phyloP scores from a whole-genome alignment of 1,139 yeast genomes.

The Pneumocystis canis region DNA sequence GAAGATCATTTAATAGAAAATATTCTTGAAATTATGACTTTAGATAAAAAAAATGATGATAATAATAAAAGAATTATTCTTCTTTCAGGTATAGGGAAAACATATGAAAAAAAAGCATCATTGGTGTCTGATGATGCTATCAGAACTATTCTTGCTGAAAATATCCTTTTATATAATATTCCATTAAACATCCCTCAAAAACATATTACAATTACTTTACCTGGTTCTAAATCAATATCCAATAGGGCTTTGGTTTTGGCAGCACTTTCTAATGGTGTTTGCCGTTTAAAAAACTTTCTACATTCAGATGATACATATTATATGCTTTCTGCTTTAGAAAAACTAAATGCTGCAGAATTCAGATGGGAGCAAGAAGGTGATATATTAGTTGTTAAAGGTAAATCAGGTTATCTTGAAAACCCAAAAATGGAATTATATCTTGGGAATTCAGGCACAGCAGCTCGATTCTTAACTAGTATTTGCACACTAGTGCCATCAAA shows the following conservation, averaged over 20 bases:
- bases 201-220: conserved; percentile 52
- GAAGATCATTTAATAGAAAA: conserved; percentile 59
- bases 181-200: conserved; percentile 25
- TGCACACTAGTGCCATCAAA: conserved; percentile 54
- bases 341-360: conserved; percentile 68
- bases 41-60: conserved; percentile 94
- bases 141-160: conserved; percentile 73
- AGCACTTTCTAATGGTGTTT: conserved; percentile 76
- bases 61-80: conserved; percentile 74
- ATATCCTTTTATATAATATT: conserved; percentile 37
- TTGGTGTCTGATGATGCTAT: conserved; percentile 67
- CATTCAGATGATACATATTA: conserved; percentile 93
- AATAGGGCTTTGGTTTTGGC: conserved; percentile 88
- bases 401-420: conserved; percentile 60
- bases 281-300: conserved; percentile 65
- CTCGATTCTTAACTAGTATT: conserved; percentile 82
- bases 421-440: conserved; percentile 56
- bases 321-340: conserved; percentile 76
- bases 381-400: conserved; percentile 71
- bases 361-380: conserved; percentile 67
- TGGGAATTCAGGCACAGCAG: conserved; percentile 98
- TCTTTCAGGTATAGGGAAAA: conserved; percentile 70
- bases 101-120: conserved; percentile 80
- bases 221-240: conserved; percentile 94
- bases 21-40: conserved; percentile 72